Evolutionary conservation across 371 early-diverging fungal species (phyloP), one percentile per base, ranked within the genome.

Genomic region (Encephalitozoon hellem): DNA sequence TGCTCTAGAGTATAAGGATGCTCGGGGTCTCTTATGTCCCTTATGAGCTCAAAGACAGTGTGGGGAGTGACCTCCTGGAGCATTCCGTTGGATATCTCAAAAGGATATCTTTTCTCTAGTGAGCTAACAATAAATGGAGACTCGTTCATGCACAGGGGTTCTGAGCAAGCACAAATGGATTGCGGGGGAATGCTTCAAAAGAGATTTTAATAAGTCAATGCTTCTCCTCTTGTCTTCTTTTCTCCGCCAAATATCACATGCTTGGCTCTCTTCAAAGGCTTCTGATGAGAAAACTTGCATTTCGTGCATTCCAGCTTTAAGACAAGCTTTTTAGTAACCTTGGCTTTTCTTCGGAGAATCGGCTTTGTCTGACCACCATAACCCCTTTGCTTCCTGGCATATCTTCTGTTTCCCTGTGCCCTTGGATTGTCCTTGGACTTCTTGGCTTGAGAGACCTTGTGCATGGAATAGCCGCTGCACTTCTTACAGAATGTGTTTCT

Each of bases 321-420:
- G 59, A 94, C 94, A 83, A 95, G 88, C 91, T 97, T 96, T 91
- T 95, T 97, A 87, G 95, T 95, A n/a, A 74, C 59, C 51, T 86
- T 86, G 8, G 84, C 80, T 55, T 87, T 88, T 84, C 89, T 88
- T 86, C 87, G 86, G 76, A 88, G 85, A 88, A 90, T 91, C 85
- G 96, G 97, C 90, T 94, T 96, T 87, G 94, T 95, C 88, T 96
- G 97, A 88, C 96, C 96, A 91, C 96, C 96, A 72, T 80, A 92
- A 86, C 92, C 93, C 76, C 88, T 88, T 86, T 92, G 92, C 88
- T 93, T 93, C 81, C 91, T 84, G 82, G 87, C 86, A 85, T 89
- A 89, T 84, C 89, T 87, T 64, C 91, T 88, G 86, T 89, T 90
- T 89, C 89, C 96, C 88, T 94, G 94, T 82, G 93, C 94, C 82